Base-by-base conservation (phyloP, 768 basidiomycete genomes). In the Stropharia rugosoannulata region DNA sequence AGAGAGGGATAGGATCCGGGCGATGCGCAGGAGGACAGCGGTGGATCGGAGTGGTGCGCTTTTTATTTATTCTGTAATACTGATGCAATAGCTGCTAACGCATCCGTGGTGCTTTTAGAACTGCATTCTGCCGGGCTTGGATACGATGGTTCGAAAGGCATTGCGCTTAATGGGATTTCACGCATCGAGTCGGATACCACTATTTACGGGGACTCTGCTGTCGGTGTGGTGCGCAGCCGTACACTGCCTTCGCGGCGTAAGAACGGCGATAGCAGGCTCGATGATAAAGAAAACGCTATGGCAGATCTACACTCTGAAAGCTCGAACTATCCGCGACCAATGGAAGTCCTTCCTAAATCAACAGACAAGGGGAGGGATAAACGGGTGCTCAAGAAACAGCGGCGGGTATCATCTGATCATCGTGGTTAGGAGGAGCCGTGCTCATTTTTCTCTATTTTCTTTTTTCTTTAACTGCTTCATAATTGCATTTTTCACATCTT, bases 21-120 rank as follows among this genome's bases (percentile, higher is more conserved):
- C 83, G 66, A 73, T 75, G 55, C 73, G 86, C 51, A 74, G 86
- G 51, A 76, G 83, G 61, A 87, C 85, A 41, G 84, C 83, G 36
- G 70, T 80, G 59, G 82, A 84, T 59, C 63, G 67, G 55, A 70
- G 63, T 63, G 74, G 76, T 74, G 54, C 42, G 68, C 64, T 41
- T 12, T 38, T 15, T 41, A 55, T 54, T 27, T n/a, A 8, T n/a
- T 37, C 39, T 54, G 22, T 22, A 22, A 22, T 36, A 32, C 25
- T 16, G 18, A 27, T 29, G n/a, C 12, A 19, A 27, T 18, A 40
- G 16, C 22, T 27, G 44, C 32, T 50, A 42, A 18, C 29, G 40
- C 18, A 4, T 41, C 43, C 48, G 56, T 57, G 58, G 54, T 59
- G 11, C 9, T 48, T 62, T 54, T 67, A 65, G 53, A 67, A 46